Base-by-base conservation (phyloP, 2,329 filamentous ascomycete genomes). In the Nannizzia gypsea region DNA sequence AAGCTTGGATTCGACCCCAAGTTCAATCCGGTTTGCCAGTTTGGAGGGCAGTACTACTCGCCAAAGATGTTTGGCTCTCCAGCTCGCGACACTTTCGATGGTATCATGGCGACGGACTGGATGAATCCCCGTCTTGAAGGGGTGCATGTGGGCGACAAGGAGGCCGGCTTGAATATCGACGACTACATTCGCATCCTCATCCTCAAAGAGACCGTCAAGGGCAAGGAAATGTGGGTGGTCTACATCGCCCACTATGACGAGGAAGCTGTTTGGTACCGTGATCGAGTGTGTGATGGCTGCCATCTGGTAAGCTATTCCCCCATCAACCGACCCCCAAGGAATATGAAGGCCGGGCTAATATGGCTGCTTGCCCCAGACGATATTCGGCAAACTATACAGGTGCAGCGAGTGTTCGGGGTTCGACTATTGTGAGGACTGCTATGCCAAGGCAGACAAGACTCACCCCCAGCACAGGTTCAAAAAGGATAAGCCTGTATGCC, bases 1-100 rank as follows among this genome's bases (percentile, higher is more conserved):
- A 60, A 60, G 24, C 5, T 60, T 8, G 59, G 59, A 4, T 60
- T 60, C 11, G 59, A 60, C 38, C 36, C 54, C n/a, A 48, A 42
- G 26, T 60, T 60, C 55, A 60, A 60, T 54, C 59, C 59, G 11
- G 55, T 60, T 11, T 48, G 50, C 28, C 58, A 59, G 26, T 59
- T 59, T 56, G 58, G 58, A 13, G 58, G 58, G 11, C 58, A 59
- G 15, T 26, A 22, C n/a, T 59, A 59, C 42, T 44, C 58, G 20
- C 34, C 9, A 24, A 56, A 26, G 2, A 22, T n/a, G 15, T 59
- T 59, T 22, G 58, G 58, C n/a, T 42, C 20, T 11, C 46, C 48
- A 20, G n/a, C 6, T 59, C 46, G 31, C n/a, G 34, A 59, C n/a
- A 52, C 50, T 22, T 59, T 59, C 48, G 2, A 59, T 17, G 46